Base-by-base conservation (phyloP, 1,139 yeast species). In the Taphrina populina region DNA sequence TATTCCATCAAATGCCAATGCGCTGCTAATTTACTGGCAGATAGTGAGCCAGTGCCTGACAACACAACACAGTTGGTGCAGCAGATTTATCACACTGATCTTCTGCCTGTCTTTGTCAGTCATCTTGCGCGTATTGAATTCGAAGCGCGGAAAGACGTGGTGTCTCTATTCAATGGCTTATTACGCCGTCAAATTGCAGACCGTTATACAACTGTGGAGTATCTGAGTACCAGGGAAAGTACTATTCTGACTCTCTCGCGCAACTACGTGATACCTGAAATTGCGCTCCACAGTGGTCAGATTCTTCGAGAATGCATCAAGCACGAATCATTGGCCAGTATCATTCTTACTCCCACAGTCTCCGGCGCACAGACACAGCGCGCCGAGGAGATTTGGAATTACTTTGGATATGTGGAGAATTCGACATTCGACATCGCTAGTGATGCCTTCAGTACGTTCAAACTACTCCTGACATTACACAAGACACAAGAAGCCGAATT, bases 371-470 rank as follows among this genome's bases (percentile, higher is more conserved):
- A 20, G 15, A 7, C 29, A 13, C 29, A 29, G 23, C 35, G 23
- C 29, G 78, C 78, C 58, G 71, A 74, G 35, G 56, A 57, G 29
- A 76, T 90, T 62, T 92, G 98, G 97, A 80, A 80, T 60, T 84
- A 82, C 65, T 90, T 92, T 71, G 80, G 78, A 49, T 87, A 85
- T 67, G 86, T 87, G 40, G 84, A 83, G 64, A 74, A 78, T 45
- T 83, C 83, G 2, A 81, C 84, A 26, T 92, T 92, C 71, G 97
- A 92, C 70, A 80, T 86, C 29, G 90, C 95, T 56, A 87, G 96
- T 1, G 96, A 88, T 68, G 80, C 95, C 0, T 86, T 92, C 70
- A 81, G 84, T 52, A 87, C 92, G 2, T 57, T 62, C 51, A 59
- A 58, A 55, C 61, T 59, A 24, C 71, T 86, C 39, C 73, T 92